Conservation (phyloP, 768 basidiomycete genomes). For the Russula griseocarnosa region DNA sequence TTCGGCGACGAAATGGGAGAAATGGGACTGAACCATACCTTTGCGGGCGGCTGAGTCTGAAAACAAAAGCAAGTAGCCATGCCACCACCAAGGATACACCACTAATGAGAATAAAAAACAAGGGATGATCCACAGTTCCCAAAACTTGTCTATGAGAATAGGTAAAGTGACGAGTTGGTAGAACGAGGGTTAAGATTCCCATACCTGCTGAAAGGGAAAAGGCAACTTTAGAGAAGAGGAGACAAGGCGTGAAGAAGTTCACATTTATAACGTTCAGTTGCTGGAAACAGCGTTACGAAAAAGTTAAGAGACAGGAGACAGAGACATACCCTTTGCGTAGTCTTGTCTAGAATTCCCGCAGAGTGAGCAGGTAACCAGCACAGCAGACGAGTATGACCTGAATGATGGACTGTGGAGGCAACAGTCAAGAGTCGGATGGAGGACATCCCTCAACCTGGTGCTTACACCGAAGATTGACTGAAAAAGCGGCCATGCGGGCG, state of each 20-base stretch:
- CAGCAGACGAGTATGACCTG: constrained; percentile 85
- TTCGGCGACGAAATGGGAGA: background rate
- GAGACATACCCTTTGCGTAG: constrained; percentile 71
- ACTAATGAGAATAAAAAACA: constrained; percentile 82
- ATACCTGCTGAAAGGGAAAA: constrained; percentile 70
- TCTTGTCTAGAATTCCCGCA: constrained; percentile 79
- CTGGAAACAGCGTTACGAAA: constrained; percentile 36
- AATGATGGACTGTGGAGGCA: constrained; percentile 62
- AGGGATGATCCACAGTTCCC: constrained; percentile 78
- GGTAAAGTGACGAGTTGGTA: background rate
- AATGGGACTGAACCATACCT: constrained; percentile 43
- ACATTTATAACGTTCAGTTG: constrained; percentile 80
- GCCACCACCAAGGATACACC: constrained; percentile 65
- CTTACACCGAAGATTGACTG: constrained; percentile 56
- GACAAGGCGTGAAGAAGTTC: constrained; percentile 81
- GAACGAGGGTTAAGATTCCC: constrained; percentile 14
- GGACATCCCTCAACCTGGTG: background rate
- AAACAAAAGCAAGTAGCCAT: constrained; percentile 54
- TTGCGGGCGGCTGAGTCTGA: constrained; percentile 71
- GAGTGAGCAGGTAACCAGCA: constrained; percentile 77
- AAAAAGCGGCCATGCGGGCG: constrained; percentile 45
- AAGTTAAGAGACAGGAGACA: constrained; percentile 23
- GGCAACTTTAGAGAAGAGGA: constrained; percentile 92
- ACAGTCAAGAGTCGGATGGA: background rate
- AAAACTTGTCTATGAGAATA: constrained; percentile 54